phyloP scores from a whole-genome alignment of 1,284 basidiomycete species.

The Ceratobasidium sp. region DNA sequence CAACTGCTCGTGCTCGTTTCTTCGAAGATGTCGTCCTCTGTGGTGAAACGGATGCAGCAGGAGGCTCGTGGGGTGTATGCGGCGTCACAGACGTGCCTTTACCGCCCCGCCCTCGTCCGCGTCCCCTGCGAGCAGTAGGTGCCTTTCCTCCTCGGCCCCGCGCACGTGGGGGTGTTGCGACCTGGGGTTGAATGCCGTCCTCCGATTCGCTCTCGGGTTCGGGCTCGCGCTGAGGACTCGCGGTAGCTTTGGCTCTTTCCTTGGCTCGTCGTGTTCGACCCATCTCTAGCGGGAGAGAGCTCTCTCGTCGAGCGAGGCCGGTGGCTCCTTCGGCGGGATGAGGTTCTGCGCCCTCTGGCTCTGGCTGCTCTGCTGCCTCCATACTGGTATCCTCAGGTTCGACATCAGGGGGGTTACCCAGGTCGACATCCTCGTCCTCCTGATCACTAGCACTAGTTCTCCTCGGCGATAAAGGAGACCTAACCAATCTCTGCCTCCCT shows the following conservation, averaged over 20 bases:
- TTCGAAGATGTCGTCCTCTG: conserved; percentile 45
- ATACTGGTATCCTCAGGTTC: conserved; percentile 19
- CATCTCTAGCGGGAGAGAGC: conserved; percentile 23
- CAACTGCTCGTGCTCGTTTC: conserved; percentile 19
- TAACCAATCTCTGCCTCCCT: conserved; percentile 6
- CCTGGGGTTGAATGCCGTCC: conserved; percentile 15
- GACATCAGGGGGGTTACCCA: background rate
- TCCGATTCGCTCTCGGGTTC: conserved; percentile 33
- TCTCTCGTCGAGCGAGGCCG: conserved; percentile 7
- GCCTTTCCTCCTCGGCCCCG: conserved; percentile 12
- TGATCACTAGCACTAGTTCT: background rate
- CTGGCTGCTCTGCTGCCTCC: conserved; percentile 5
- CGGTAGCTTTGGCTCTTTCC: background rate
- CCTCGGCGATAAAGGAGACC: conserved; percentile 18
- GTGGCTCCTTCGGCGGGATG: background rate
- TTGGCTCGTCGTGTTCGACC: conserved; percentile 18
- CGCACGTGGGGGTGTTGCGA: conserved; percentile 15
- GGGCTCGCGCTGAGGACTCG: conserved; percentile 8
- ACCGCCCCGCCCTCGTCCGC: conserved; percentile 63
- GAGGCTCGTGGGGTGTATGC: conserved; percentile 53
- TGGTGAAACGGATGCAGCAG: conserved; percentile 40
- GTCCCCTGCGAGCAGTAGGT: conserved; percentile 53
- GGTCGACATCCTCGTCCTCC: background rate
- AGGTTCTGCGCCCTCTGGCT: conserved; percentile 5
- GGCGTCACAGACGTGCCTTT: conserved; percentile 54